A percentile compares a stretch with the other conserved stretches of the same genome.
These are phyloP conservation scores for Borovskyia barvae DNA, from an alignment of 208 protist species.

Conservation along the genomic window DNA sequence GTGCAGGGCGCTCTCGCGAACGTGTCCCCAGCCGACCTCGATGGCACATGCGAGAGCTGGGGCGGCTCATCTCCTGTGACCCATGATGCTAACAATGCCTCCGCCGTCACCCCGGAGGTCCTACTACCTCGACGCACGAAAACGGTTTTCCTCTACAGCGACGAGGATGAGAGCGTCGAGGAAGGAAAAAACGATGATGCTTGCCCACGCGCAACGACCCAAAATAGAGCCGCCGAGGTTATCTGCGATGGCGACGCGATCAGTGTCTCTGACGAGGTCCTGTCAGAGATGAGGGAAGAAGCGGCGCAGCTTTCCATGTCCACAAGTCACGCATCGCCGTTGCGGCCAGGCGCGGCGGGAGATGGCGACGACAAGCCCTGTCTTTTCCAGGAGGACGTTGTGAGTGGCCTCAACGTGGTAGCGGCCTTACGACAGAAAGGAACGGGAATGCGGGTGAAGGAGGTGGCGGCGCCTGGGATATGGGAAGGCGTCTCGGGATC, in stretches of 20 bases:
- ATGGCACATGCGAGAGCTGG: no score
- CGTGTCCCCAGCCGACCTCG: constrained; percentile 1
- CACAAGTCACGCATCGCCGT: background rate
- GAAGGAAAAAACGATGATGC: background rate
- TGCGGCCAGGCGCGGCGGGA: background rate
- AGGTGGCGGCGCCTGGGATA: constrained; percentile 37
- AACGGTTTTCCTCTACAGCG: constrained; percentile 77
- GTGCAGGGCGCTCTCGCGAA: constrained; percentile 12
- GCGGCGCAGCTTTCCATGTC: background rate
- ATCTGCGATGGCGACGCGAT: constrained; percentile 17
- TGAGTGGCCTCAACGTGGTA: constrained; percentile 8
- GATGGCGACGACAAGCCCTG: constrained; percentile 9
- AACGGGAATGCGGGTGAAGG: constrained; percentile 18
- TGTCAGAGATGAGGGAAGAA: constrained; percentile 37
- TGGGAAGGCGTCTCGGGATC: constrained; percentile 16
- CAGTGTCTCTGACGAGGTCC: constrained; percentile 19
- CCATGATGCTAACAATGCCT: no score
- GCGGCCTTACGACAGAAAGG: constrained; percentile 8
- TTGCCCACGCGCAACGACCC: background rate
- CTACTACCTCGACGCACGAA: constrained; percentile 26
- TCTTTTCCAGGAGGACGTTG: constrained; percentile 28
- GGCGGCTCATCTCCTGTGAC: no score
- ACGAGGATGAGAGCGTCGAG: constrained; percentile 53
- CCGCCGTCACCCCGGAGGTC: background rate
- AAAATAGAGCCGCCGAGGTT: background rate